These are phyloP conservation scores for Plantago rigida DNA, from an alignment of 305 asterid genomes.

Conservation along the genomic window DNA sequence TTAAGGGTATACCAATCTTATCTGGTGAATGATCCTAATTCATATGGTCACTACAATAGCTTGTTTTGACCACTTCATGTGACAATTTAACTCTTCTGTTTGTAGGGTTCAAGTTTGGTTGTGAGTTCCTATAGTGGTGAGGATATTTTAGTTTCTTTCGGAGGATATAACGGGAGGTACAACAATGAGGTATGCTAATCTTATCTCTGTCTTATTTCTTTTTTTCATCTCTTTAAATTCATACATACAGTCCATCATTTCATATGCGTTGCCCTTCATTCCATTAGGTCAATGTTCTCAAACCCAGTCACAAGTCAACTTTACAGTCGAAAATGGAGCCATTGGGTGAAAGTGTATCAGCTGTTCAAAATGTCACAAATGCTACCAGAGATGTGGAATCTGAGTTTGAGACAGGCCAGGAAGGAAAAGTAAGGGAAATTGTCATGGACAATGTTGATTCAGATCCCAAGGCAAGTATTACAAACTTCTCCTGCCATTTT, in stretches of 20 bases:
- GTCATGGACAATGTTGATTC: slow-evolving; percentile 47
- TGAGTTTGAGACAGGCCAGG: slow-evolving; percentile 65
- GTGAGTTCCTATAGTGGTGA: slow-evolving; percentile 69
- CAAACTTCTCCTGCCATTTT: slow-evolving; percentile 9
- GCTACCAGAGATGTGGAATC: slow-evolving; percentile 80
- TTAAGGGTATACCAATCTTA: neutral
- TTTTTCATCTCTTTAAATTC: slow-evolving; percentile 12
- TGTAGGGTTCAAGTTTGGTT: slow-evolving; percentile 85
- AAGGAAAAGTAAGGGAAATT: slow-evolving; percentile 71
- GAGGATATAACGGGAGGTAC: slow-evolving; percentile 95
- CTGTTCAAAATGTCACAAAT: slow-evolving; percentile 72
- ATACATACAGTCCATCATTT: slow-evolving; percentile 23
- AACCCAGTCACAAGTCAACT: slow-evolving; percentile 90
- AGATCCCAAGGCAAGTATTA: slow-evolving; percentile 49
- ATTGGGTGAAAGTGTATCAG: slow-evolving; percentile 76
- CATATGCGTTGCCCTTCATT: slow-evolving; percentile 22
- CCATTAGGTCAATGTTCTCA: slow-evolving; percentile 69
- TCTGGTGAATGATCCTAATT: neutral
- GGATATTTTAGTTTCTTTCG: slow-evolving; percentile 86
- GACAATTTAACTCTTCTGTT: slow-evolving; percentile 22
- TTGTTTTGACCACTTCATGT: neutral
- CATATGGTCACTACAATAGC: neutral
- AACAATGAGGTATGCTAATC: slow-evolving; percentile 68
- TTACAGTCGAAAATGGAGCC: slow-evolving; percentile 67
- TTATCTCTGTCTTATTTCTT: slow-evolving; percentile 22